These are phyloP conservation scores for Hymenoscyphus fructigenus DNA, from an alignment of 2,329 filamentous ascomycete genomes.

Conservation along the genomic window DNA sequence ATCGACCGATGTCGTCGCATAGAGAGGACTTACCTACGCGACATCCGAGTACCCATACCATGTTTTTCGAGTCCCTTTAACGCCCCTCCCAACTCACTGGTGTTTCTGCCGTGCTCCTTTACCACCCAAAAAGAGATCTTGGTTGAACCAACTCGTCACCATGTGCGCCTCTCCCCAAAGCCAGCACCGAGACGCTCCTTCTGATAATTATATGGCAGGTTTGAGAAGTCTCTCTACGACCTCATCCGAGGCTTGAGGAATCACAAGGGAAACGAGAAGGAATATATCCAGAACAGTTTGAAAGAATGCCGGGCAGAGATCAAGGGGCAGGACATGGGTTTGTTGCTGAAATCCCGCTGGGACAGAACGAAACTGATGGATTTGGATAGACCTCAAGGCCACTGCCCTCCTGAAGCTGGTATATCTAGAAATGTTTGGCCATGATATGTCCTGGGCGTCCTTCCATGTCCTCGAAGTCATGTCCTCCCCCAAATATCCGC, in stretches of 20 bases:
- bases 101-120: background rate
- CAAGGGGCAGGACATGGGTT: slow-evolving; percentile 88
- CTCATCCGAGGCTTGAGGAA: slow-evolving; percentile 94
- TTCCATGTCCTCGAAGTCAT: slow-evolving; percentile 99
- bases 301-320: slow-evolving; percentile 96
- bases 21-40: background rate
- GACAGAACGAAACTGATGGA: slow-evolving; percentile 17
- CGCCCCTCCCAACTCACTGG: background rate
- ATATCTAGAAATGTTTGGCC: slow-evolving; percentile 98
- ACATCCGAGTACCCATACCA: background rate
- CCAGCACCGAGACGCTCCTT: background rate
- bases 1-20: background rate
- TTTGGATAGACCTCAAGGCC: slow-evolving; percentile 77
- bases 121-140: background rate
- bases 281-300: slow-evolving; percentile 90
- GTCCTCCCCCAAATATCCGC: slow-evolving; percentile 90
- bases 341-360: slow-evolving; percentile 34
- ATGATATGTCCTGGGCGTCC: slow-evolving; percentile 99
- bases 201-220: slow-evolving; percentile 56
- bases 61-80: slow-evolving; percentile 8
- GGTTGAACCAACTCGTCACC: slow-evolving; percentile 8
- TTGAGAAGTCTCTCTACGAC: slow-evolving; percentile 98
- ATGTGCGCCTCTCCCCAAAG: slow-evolving; percentile 14
- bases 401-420: slow-evolving; percentile 93
- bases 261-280: slow-evolving; percentile 91